A percentile compares a stretch with the other conserved stretches of the same genome.
Conservation (phyloP, 139 green algal species). For the Chloropicon primus region DNA sequence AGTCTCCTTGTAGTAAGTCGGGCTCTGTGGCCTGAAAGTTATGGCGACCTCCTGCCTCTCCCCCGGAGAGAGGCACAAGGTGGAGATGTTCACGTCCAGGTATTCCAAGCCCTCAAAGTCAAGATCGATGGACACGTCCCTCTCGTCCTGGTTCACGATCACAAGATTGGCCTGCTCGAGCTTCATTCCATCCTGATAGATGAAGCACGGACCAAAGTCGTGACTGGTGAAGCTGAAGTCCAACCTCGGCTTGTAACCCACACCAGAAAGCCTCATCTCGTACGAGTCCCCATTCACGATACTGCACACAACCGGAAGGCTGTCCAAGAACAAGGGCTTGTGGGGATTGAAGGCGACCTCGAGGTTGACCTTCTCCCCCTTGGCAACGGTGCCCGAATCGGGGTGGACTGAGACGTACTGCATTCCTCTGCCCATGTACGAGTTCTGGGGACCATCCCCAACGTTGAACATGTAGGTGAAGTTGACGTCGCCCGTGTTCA, state of each 20-base stretch:
- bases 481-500: conserved; percentile 41
- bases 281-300: conserved; percentile 39
- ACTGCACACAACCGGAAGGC: conserved; percentile 36
- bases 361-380: conserved; percentile 35
- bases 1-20: conserved; percentile 15
- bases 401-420: conserved; percentile 37
- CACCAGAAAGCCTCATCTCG: conserved; percentile 35
- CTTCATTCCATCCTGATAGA: conserved; percentile 43
- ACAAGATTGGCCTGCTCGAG: conserved; percentile 19
- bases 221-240: conserved; percentile 43
- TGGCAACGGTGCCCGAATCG: conserved; percentile 34
- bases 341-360: conserved; percentile 53
- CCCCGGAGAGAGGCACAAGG: conserved; percentile 40
- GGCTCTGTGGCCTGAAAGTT: conserved; percentile 34
- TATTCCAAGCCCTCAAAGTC: conserved; percentile 30
- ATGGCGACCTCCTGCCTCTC: conserved; percentile 30
- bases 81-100: conserved; percentile 24
- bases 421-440: conserved; percentile 18
- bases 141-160: conserved; percentile 48
- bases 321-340: conserved; percentile 26
- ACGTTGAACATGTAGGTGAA: conserved; percentile 42
- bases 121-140: conserved; percentile 38
- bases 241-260: conserved; percentile 52
- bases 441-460: conserved; percentile 13
- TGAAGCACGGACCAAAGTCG: conserved; percentile 49